Evolutionary conservation across 108 stramenopile species (phyloP).

Genomic region (Stephanodiscus minutulus): DNA sequence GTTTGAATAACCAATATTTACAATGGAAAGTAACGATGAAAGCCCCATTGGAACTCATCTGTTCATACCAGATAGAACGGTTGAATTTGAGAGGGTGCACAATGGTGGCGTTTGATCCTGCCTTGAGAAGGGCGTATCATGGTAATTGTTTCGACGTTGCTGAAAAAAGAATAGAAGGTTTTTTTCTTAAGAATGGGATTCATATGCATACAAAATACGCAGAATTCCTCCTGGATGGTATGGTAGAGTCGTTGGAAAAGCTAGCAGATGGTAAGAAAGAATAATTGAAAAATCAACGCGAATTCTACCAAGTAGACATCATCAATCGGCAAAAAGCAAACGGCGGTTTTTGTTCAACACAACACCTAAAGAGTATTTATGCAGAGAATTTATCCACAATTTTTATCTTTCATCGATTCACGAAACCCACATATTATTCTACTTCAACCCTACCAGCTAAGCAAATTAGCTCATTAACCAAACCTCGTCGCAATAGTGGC

Average conservation of each 20-base stretch:
- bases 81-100: conserved; percentile 30
- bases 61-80: conserved; percentile 29
- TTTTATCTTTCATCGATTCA: neutral
- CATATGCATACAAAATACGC: conserved; percentile 40
- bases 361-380: neutral
- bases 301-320: neutral
- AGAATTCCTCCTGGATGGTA: conserved; percentile 35
- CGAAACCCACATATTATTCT: neutral
- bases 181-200: conserved; percentile 1
- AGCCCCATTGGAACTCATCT: conserved; percentile 47
- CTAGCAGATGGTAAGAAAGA: neutral
- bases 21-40: conserved; percentile 39
- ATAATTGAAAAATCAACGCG: neutral
- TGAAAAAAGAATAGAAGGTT: conserved; percentile 11
- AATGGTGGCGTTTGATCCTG: conserved; percentile 54
- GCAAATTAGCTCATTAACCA: neutral
- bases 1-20: conserved; percentile 32
- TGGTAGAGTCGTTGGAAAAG: conserved; percentile 37
- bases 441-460: neutral
- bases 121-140: conserved; percentile 42
- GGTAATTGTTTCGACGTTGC: conserved; percentile 44
- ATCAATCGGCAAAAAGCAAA: neutral
- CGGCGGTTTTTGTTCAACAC: no score
- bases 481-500: conserved; percentile 70
- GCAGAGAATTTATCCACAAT: neutral